These are phyloP conservation scores for Sporisorium scitamineum DNA, from an alignment of 1,284 basidiomycete genomes.

Conservation along the genomic window DNA sequence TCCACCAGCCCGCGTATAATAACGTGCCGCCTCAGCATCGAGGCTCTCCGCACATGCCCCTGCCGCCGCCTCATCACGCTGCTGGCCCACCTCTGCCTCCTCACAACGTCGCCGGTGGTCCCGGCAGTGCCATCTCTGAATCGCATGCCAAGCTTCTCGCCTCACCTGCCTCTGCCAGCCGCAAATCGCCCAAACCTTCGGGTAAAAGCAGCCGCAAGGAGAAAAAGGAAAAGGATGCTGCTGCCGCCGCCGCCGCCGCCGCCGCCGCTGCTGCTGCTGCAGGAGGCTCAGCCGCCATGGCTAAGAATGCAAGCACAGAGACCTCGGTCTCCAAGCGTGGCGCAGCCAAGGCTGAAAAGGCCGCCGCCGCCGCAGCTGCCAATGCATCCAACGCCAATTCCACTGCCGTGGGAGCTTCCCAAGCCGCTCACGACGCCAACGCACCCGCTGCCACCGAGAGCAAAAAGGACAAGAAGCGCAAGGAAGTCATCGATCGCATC, in stretches of 20 bases:
- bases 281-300: slow-evolving; percentile 28
- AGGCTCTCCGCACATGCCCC: slow-evolving; percentile 40
- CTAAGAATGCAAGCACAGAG: slow-evolving; percentile 44
- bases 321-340: slow-evolving; percentile 35
- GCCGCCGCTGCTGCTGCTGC: slow-evolving; percentile 22
- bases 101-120: slow-evolving; percentile 25
- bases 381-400: slow-evolving; percentile 5
- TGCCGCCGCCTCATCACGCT: slow-evolving; percentile 34
- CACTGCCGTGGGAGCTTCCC: slow-evolving; percentile 19
- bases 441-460: slow-evolving; percentile 31
- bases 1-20: slow-evolving; percentile 38
- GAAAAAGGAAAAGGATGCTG: slow-evolving; percentile 46
- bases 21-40: slow-evolving; percentile 42
- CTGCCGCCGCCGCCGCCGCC: slow-evolving; percentile 22
- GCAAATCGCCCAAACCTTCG: slow-evolving; percentile 41
- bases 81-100: slow-evolving; percentile 24
- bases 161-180: slow-evolving; percentile 37
- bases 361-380: slow-evolving; percentile 7
- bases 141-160: slow-evolving; percentile 43
- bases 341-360: slow-evolving; percentile 41
- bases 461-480: slow-evolving; percentile 63
- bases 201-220: slow-evolving; percentile 37
- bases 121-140: slow-evolving; percentile 38
- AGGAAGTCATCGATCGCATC: slow-evolving; percentile 66
- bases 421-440: slow-evolving; percentile 12